Percentiles rank a stretch among this genome's conserved stretches.
These are phyloP conservation scores for Suillus plorans DNA, from an alignment of 768 basidiomycete genomes.

Conservation along the genomic window DNA sequence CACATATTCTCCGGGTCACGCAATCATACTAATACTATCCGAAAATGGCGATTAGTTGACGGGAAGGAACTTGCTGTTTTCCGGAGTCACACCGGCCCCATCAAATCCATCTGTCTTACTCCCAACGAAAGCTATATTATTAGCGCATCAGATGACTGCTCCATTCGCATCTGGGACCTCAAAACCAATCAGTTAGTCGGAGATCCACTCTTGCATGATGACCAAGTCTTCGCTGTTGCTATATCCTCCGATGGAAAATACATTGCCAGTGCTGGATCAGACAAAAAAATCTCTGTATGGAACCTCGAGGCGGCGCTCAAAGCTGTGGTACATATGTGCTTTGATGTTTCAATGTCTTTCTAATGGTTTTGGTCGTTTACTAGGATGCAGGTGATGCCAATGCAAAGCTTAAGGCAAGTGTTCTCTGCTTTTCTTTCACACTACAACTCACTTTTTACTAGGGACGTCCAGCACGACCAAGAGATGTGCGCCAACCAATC, in stretches of 20 bases:
- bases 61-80: neutral
- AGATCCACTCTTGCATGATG: slow-evolving; percentile 67
- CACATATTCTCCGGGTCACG: neutral
- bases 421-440: neutral
- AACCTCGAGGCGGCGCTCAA: slow-evolving; percentile 44
- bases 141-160: neutral
- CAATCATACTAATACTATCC: neutral
- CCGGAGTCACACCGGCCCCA: neutral
- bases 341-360: neutral
- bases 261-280: slow-evolving; percentile 79
- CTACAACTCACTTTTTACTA: neutral
- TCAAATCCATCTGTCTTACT: neutral
- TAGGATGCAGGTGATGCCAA: neutral
- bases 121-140: neutral
- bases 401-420: neutral
- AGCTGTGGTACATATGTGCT: neutral
- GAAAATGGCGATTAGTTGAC: neutral
- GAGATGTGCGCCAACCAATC: neutral
- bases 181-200: neutral
- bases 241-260: slow-evolving; percentile 77
- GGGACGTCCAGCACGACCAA: neutral
- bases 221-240: slow-evolving; percentile 76
- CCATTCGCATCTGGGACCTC: neutral
- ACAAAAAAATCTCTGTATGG: slow-evolving; percentile 78
- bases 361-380: neutral